Evolutionary conservation across 768 basidiomycete genomes (phyloP).

Genomic region (Leccinum boreale): DNA sequence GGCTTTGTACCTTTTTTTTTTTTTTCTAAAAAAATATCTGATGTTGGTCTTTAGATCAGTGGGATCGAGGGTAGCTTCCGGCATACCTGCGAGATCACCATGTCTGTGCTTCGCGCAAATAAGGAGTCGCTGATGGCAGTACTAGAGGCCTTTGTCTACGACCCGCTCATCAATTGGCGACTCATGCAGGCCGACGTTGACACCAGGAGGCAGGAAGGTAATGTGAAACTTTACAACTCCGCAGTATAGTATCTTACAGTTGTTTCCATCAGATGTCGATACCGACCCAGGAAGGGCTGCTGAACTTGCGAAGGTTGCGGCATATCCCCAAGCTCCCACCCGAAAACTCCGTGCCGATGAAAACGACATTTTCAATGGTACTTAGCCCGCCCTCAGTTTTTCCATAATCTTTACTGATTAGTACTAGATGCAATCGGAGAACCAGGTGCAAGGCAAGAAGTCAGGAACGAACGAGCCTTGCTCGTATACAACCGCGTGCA

Average conservation of each 20-base stretch:
- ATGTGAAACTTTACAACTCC: constrained; percentile 8
- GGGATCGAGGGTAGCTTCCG: constrained; percentile 98
- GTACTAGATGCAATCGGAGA: constrained; percentile 44
- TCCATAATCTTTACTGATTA: constrained; percentile 1
- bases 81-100: constrained; percentile 95
- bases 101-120: constrained; percentile 94
- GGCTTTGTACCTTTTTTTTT: constrained; percentile 12
- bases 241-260: neutral
- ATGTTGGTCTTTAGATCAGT: constrained; percentile 65
- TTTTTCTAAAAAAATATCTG: neutral
- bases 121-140: constrained; percentile 99
- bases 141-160: constrained; percentile 97
- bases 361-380: constrained; percentile 90
- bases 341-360: constrained; percentile 89
- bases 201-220: constrained; percentile 65
- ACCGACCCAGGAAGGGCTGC: constrained; percentile 51
- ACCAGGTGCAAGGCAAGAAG: constrained; percentile 67
- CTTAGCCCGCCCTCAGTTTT: constrained; percentile 13
- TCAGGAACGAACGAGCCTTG: constrained; percentile 87
- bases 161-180: constrained; percentile 97
- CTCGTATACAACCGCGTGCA: constrained; percentile 94
- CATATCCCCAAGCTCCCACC: constrained; percentile 73
- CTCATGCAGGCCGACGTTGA: constrained; percentile 84
- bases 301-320: constrained; percentile 64
- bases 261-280: constrained; percentile 36